phyloP scores from a whole-genome alignment of 495 filamentous ascomycete species.

The Lindgomyces ingoldianus region DNA sequence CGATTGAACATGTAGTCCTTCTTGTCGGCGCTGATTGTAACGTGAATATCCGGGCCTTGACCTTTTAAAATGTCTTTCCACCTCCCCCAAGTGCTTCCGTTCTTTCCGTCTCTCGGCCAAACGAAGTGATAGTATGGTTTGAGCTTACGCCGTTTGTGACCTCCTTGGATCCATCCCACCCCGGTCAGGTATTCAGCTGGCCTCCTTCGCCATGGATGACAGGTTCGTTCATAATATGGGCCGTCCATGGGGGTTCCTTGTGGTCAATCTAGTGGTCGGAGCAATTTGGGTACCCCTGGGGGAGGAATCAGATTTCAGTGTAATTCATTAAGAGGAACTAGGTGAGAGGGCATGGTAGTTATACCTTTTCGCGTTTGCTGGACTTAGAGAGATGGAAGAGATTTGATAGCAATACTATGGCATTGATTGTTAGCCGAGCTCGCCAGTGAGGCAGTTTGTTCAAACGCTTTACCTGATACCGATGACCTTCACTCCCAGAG shows the following conservation, averaged over 20 bases:
- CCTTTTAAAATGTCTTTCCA: constrained; percentile 39
- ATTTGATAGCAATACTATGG: not conserved
- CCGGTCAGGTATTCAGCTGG: constrained; percentile 19
- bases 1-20: constrained; percentile 27
- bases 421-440: not conserved
- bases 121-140: constrained; percentile 39
- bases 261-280: no score
- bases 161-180: constrained; percentile 25
- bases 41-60: constrained; percentile 43
- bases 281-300: not conserved
- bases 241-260: no score
- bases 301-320: not conserved
- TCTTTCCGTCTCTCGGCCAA: constrained; percentile 44
- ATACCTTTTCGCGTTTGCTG: constrained; percentile 15
- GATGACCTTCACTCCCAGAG: not conserved
- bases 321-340: not conserved
- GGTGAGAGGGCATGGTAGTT: not conserved
- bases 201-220: not conserved
- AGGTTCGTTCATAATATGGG: no score
- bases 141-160: constrained; percentile 1
- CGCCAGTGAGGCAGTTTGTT: constrained; percentile 4
- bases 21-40: constrained; percentile 38
- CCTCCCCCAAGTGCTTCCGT: constrained; percentile 33
- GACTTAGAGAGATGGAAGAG: not conserved
- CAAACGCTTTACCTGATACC: constrained; percentile 2